Conservation (phyloP, 2,329 filamentous ascomycete species). For the Alternaria hordeiaustralica region DNA sequence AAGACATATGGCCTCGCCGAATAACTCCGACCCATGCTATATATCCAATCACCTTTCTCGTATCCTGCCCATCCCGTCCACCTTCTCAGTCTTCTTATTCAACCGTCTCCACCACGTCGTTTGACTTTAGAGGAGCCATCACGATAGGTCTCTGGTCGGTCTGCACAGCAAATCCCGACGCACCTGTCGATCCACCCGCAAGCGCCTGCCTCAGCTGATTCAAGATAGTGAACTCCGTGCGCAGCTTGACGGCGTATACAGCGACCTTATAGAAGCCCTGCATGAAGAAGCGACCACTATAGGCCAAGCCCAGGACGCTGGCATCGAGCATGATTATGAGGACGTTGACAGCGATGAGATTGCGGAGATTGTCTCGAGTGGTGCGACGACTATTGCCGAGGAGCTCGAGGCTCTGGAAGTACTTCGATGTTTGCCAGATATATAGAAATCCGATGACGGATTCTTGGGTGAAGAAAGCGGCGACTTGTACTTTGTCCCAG, state of each 20-base stretch:
- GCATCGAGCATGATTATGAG: slow-evolving; percentile 51
- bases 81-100: not conserved
- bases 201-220: slow-evolving; percentile 40
- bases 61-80: not conserved
- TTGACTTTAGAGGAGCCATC: not conserved
- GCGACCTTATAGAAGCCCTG: slow-evolving; percentile 49
- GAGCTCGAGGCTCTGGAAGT: slow-evolving; percentile 37
- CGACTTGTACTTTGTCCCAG: slow-evolving; percentile 52
- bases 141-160: not conserved
- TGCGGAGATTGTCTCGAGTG: slow-evolving; percentile 26
- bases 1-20: not conserved
- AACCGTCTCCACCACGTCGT: not conserved
- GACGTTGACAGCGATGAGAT: slow-evolving; percentile 49
- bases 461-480: slow-evolving; percentile 51
- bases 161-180: not conserved
- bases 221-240: slow-evolving; percentile 61
- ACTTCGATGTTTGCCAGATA: slow-evolving; percentile 58
- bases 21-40: not conserved
- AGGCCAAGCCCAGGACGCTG: slow-evolving; percentile 49
- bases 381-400: slow-evolving; percentile 18
- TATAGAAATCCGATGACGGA: slow-evolving; percentile 52
- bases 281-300: slow-evolving; percentile 47
- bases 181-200: not conserved
- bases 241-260: slow-evolving; percentile 55
- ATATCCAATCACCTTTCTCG: not conserved